These are phyloP conservation scores for Trichoderma afroharzianum DNA, from an alignment of 2,329 filamentous ascomycete genomes.

Conservation along the genomic window DNA sequence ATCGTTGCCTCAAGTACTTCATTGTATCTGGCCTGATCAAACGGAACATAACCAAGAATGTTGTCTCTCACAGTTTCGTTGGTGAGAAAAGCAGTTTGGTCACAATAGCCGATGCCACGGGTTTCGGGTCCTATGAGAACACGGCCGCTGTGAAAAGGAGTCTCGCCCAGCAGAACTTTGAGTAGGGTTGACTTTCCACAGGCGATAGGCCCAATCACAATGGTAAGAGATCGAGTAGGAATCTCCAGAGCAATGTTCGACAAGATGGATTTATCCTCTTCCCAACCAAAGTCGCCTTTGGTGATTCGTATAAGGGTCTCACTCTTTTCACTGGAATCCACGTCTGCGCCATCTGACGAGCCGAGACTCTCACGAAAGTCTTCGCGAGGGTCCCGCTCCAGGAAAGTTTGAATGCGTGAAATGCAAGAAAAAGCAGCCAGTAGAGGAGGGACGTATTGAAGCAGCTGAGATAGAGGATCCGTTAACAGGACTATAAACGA, in stretches of 20 bases:
- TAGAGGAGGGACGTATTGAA: constrained; percentile 32
- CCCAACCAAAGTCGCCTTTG: constrained; percentile 27
- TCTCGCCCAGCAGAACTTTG: constrained; percentile 33
- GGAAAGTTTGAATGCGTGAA: constrained; percentile 35
- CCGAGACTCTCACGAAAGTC: constrained; percentile 22
- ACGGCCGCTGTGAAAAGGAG: constrained; percentile 20
- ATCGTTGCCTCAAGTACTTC: constrained; percentile 34
- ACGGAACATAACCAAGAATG: constrained; percentile 34
- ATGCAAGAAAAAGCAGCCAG: constrained; percentile 33
- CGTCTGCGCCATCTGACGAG: neutral
- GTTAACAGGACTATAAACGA: constrained; percentile 35
- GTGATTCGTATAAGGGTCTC: neutral
- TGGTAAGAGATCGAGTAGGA: constrained; percentile 24
- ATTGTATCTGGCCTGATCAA: constrained; percentile 32
- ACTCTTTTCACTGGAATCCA: neutral
- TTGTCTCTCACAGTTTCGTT: constrained; percentile 37
- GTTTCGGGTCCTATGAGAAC: constrained; percentile 15
- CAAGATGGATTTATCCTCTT: constrained; percentile 24
- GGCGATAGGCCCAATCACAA: constrained; percentile 37
- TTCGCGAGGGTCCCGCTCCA: constrained; percentile 28
- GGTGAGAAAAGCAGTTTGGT: constrained; percentile 32
- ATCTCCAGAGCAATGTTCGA: constrained; percentile 20
- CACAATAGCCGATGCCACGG: constrained; percentile 30
- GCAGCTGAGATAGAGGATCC: constrained; percentile 29
- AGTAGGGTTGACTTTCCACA: constrained; percentile 37